Evolutionary conservation across 495 filamentous ascomycete genomes (phyloP).

Genomic region (Talaromyces trachyspermus): DNA sequence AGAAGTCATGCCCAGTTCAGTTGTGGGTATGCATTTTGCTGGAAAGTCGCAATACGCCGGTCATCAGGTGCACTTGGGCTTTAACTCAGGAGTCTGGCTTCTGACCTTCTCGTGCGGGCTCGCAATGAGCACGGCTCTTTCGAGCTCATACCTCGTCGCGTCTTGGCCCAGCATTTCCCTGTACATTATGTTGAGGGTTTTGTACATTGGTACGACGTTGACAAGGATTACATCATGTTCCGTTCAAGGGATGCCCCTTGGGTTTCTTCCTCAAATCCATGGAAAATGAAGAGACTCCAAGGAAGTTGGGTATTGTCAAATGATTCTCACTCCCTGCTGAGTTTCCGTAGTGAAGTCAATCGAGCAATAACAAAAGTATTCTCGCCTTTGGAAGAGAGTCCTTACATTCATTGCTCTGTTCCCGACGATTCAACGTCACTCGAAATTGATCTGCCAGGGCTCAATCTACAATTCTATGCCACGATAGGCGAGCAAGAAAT

Average conservation of each 20-base stretch:
- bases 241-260: constrained; percentile 36
- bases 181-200: constrained; percentile 19
- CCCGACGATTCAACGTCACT: constrained; percentile 13
- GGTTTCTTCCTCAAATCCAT: constrained; percentile 21
- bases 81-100: not conserved
- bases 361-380: constrained; percentile 24
- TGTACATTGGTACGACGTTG: constrained; percentile 51
- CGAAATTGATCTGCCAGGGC: constrained; percentile 38
- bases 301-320: constrained; percentile 8
- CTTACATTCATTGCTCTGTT: constrained; percentile 24
- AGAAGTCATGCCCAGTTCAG: constrained; percentile 35
- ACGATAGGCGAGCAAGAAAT: constrained; percentile 19
- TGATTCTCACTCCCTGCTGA: constrained; percentile 15
- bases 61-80: constrained; percentile 32
- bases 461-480: constrained; percentile 44
- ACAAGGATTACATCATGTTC: constrained; percentile 39
- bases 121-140: not conserved
- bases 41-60: constrained; percentile 20
- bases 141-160: not conserved
- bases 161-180: not conserved
- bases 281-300: constrained; percentile 16
- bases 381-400: constrained; percentile 22
- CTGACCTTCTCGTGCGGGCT: not conserved
- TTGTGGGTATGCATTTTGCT: constrained; percentile 39
- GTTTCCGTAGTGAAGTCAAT: constrained; percentile 25